Evolutionary conservation across 1,284 basidiomycete species (phyloP).

Genomic region (Coniferiporia weirii): DNA sequence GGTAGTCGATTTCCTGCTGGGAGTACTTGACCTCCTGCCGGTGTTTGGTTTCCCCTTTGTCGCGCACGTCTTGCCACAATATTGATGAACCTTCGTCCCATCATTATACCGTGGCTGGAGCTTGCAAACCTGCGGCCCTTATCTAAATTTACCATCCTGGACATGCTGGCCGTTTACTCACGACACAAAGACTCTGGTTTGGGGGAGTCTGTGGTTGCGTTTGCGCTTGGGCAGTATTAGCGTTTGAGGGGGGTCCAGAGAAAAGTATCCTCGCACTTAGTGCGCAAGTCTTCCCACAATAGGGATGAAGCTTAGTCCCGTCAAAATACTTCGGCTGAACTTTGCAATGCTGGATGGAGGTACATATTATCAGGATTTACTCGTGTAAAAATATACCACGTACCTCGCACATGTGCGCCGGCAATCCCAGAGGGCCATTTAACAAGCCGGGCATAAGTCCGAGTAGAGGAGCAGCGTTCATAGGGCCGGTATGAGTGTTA

Average conservation of each 20-base stretch:
- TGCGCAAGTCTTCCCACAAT: slow-evolving; percentile 42
- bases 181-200: neutral
- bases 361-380: neutral
- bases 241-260: slow-evolving; percentile 11
- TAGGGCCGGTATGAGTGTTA: neutral
- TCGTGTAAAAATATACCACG: neutral
- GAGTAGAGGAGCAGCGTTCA: neutral
- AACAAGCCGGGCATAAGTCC: too few species aligned
- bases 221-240: slow-evolving; percentile 10
- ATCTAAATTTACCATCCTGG: slow-evolving; percentile 3
- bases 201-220: neutral
- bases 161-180: neutral
- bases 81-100: slow-evolving; percentile 33
- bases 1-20: neutral
- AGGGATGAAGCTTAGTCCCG: slow-evolving; percentile 38
- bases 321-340: slow-evolving; percentile 46
- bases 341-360: slow-evolving; percentile 37
- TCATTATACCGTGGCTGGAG: slow-evolving; percentile 20
- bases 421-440: too few species aligned
- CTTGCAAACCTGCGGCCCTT: neutral
- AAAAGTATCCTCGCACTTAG: slow-evolving; percentile 28
- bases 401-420: slow-evolving; percentile 21
- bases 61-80: slow-evolving; percentile 34
- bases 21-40: neutral
- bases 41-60: slow-evolving; percentile 3